These are phyloP conservation scores for Pilasporangium apinafurcum DNA, from an alignment of 352 stramenopile genomes.

Conservation along the genomic window DNA sequence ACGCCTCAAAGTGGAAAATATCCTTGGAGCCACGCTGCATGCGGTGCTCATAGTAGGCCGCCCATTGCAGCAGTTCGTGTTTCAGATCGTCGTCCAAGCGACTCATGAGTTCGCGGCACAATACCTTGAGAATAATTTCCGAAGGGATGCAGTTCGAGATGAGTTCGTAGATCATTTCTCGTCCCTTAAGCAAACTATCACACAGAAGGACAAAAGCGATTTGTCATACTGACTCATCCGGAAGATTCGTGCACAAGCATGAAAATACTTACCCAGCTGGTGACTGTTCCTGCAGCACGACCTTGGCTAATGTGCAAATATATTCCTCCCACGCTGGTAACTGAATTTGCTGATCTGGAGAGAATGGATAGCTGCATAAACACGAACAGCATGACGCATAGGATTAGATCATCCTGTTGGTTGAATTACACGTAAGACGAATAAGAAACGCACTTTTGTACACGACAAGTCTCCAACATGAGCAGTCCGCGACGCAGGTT, in stretches of 20 bases:
- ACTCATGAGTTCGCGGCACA: conserved; percentile 89
- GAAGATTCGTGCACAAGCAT: no score
- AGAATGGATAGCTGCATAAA: conserved; percentile 76
- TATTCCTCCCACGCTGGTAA: conserved; percentile 97
- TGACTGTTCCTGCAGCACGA: conserved; percentile 95
- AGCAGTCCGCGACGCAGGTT: conserved; percentile 96
- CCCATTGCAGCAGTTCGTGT: conserved; percentile 89
- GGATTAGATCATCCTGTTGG: neutral
- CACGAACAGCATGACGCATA: no score
- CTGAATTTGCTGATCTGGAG: conserved; percentile 72
- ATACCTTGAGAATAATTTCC: conserved; percentile 94
- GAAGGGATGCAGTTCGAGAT: conserved; percentile 98
- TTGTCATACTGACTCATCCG: no score
- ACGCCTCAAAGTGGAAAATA: conserved; percentile 99
- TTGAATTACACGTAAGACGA: neutral
- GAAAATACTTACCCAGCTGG: conserved; percentile 69
- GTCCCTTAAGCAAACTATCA: conserved; percentile 90
- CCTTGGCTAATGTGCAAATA: conserved; percentile 90
- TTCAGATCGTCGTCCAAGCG: conserved; percentile 96
- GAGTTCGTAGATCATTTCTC: conserved; percentile 98
- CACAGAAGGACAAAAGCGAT: no score
- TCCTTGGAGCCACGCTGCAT: conserved; percentile 96
- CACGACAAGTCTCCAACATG: conserved; percentile 95
- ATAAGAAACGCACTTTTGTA: conserved; percentile 41
- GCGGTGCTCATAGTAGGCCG: conserved; percentile 91